phyloP scores from a whole-genome alignment of 257 asterid species.

The Jacaranda copaia region DNA sequence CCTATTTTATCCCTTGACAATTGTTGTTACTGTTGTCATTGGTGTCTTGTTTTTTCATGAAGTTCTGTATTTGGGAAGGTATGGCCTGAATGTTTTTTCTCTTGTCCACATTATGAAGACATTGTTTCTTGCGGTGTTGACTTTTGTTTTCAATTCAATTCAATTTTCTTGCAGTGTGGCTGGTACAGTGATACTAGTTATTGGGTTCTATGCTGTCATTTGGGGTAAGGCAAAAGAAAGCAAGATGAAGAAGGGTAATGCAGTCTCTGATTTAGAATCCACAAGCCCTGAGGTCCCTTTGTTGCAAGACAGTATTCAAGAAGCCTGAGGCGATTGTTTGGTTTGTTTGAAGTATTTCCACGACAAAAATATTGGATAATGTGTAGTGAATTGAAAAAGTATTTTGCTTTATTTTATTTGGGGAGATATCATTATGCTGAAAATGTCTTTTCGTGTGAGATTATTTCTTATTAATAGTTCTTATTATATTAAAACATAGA shows the following conservation, averaged over 20 bases:
- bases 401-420: too few species aligned
- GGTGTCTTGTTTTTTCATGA: conserved; percentile 52
- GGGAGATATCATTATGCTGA: too few species aligned
- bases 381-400: too few species aligned
- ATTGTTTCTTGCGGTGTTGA: background rate
- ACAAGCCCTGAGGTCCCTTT: conserved; percentile 46
- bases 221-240: conserved; percentile 59
- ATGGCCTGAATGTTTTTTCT: background rate
- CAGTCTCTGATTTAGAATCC: conserved; percentile 30
- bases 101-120: background rate
- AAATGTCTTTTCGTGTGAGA: too few species aligned
- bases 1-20: conserved; percentile 57
- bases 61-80: conserved; percentile 64
- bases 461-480: too few species aligned
- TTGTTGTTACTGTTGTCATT: conserved; percentile 51
- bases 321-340: conserved; percentile 30
- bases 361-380: too few species aligned
- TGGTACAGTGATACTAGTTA: conserved; percentile 53
- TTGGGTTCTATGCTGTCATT: conserved; percentile 55
- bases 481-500: too few species aligned
- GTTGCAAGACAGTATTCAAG: conserved; percentile 44
- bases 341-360: background rate
- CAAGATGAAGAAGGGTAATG: conserved; percentile 21
- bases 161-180: conserved; percentile 46
- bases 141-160: background rate